A percentile compares a stretch with the other conserved stretches of the same genome.
Conservation (phyloP, 2,329 filamentous ascomycete species). For the Phyllosticta citribraziliensis region DNA sequence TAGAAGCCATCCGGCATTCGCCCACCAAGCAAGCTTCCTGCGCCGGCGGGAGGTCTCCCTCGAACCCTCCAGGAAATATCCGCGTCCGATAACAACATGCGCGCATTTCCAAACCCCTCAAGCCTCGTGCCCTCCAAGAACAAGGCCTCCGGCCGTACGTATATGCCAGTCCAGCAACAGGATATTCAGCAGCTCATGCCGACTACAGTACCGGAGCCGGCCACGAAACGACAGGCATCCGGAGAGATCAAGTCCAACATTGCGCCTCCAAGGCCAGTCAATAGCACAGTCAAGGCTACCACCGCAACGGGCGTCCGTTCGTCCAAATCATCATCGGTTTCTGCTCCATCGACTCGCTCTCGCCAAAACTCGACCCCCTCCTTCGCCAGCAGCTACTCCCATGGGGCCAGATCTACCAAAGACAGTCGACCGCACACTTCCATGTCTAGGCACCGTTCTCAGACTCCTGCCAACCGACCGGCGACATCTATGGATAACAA, state of each 20-base stretch:
- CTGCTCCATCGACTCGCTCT: constrained; percentile 27
- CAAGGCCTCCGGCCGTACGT: constrained; percentile 41
- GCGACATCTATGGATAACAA: constrained; percentile 32
- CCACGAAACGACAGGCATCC: constrained; percentile 43
- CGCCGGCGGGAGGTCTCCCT: constrained; percentile 16
- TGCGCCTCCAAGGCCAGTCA: constrained; percentile 33
- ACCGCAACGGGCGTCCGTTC: constrained; percentile 31
- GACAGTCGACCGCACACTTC: constrained; percentile 42
- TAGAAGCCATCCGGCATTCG: constrained; percentile 22
- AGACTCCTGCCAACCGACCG: constrained; percentile 24
- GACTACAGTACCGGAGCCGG: constrained; percentile 35
- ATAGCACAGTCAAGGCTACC: constrained; percentile 35
- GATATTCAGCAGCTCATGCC: constrained; percentile 15
- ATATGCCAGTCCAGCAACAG: constrained; percentile 17
- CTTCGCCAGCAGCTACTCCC: constrained; percentile 50
- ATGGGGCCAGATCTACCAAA: constrained; percentile 39
- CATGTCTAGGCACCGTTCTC: constrained; percentile 34
- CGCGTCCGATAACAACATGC: constrained; percentile 44
- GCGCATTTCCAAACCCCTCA: constrained; percentile 34
- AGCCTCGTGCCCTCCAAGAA: constrained; percentile 37
- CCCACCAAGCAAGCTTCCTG: constrained; percentile 23
- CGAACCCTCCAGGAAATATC: constrained; percentile 40
- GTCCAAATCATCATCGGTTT: constrained; percentile 27
- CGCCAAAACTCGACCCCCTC: constrained; percentile 26
- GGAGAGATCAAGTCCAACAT: constrained; percentile 33